Evolutionary conservation across 257 asterid species (phyloP), one percentile per base, ranked within the genome.

Genomic region (Catharanthus roseus): DNA sequence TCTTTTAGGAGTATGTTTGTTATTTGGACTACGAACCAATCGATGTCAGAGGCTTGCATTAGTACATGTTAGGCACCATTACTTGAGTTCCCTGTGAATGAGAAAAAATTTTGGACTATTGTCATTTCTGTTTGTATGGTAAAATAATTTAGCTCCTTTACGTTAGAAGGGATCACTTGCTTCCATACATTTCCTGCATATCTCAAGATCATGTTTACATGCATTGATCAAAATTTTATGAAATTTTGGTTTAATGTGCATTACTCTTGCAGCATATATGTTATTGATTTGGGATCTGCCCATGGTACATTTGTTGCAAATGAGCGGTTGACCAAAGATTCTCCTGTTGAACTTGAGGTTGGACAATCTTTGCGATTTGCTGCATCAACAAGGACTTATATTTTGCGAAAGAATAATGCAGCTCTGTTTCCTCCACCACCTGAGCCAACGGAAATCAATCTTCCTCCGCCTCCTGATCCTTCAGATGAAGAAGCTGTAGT

Each of bases 301-400:
- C 99, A 93, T 77, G 97, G 96, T 55, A 93, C 99, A 78, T 93
- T 89, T 86, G 99, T 91, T 80, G 96, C 99, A 34, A 93, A 93
- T 69, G 96, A 91, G 83, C 85, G 96, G 75, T 74, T 91, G 81
- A 79, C 86, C 33, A 93, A 86, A 77, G 96, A 93, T 79, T 82
- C 90, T 61, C 97, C 97, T 55, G 85, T 91, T 56, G 97, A 93
- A 80, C 88, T 93, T 36, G 99, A 93, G 84, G 88, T 72, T 23
- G 97, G 97, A 72, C 96, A 93, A 84, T 91, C 97, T 47, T 80
- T 93, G 75, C 83, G 89, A 45, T 91, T 93, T 78, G 99, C 97
- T 78, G 99, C 99, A 58, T 95, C 99, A 7, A 95, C 99, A 64
- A 85, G 99, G 85, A 81, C 71, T 39, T 93, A 91, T 69, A 79